A percentile compares a stretch with the other conserved stretches of the same genome.
These are phyloP conservation scores for Pleomassaria siparia DNA, from an alignment of 2,329 filamentous ascomycete species.

Conservation along the genomic window DNA sequence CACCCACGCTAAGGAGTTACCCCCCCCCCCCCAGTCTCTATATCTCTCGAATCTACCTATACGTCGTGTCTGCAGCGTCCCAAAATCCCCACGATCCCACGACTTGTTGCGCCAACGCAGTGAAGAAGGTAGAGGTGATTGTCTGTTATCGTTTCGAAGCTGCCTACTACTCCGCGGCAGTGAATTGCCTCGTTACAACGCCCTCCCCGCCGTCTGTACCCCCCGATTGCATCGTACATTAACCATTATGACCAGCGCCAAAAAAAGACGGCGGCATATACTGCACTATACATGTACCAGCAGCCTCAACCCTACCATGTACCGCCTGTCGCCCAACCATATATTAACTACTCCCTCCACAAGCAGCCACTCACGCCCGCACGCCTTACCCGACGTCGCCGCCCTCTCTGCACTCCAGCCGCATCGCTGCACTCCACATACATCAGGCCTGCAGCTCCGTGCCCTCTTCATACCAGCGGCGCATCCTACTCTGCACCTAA, in stretches of 20 bases:
- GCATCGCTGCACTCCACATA: slow-evolving; percentile 6
- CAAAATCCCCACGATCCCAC: not conserved
- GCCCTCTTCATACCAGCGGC: slow-evolving; percentile 3
- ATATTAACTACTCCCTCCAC: slow-evolving; percentile 17
- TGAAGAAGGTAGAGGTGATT: not conserved
- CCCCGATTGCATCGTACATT: not conserved
- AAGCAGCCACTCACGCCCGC: slow-evolving; percentile 4
- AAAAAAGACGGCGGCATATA: slow-evolving; percentile 5
- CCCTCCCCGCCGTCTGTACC: not conserved
- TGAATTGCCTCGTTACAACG: not conserved
- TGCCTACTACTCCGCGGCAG: not conserved
- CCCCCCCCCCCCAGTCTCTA: not conserved
- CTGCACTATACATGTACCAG: slow-evolving; percentile 11
- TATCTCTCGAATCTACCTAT: not conserved
- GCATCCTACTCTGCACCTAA: slow-evolving; percentile 12
- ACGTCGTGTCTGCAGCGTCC: not conserved
- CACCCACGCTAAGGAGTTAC: not conserved
- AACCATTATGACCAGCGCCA: not conserved
- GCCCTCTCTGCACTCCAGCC: slow-evolving; percentile 10
- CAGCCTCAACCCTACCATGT: slow-evolving; percentile 13
- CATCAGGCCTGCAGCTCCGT: slow-evolving; percentile 10
- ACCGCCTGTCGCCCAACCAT: slow-evolving; percentile 19
- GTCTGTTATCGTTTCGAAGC: not conserved
- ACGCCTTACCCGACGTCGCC: slow-evolving; percentile 6
- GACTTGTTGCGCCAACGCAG: not conserved